Evolutionary conservation across 208 protist species (phyloP).

Genomic region (Wallacemonas sp.): DNA sequence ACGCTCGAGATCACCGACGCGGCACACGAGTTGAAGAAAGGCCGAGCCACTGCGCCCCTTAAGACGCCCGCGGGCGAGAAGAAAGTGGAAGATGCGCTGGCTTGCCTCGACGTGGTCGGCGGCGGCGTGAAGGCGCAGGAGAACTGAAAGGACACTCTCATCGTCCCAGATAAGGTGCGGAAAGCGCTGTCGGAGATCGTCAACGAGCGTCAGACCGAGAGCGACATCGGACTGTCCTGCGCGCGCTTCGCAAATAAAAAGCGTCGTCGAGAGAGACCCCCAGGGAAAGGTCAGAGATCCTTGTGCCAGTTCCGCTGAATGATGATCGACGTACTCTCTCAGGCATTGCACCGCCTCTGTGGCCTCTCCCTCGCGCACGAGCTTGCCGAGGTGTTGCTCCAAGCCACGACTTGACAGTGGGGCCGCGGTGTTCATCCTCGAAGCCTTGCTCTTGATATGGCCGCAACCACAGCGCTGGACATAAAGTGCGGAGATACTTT

Average conservation of each 20-base stretch:
- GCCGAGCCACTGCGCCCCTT: slow-evolving; percentile 51
- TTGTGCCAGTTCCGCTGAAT: too few species aligned
- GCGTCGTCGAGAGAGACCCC: slow-evolving; percentile 41
- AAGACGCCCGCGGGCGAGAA: slow-evolving; percentile 47
- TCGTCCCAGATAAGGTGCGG: slow-evolving; percentile 35
- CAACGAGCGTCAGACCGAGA: slow-evolving; percentile 45
- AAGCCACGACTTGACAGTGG: background rate
- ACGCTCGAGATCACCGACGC: slow-evolving; percentile 16
- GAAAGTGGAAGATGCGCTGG: slow-evolving; percentile 55
- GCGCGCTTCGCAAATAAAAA: slow-evolving; percentile 48
- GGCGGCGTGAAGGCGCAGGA: slow-evolving; percentile 65
- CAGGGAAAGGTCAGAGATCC: slow-evolving; percentile 1
- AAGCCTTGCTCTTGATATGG: too few species aligned
- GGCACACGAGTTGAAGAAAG: slow-evolving; percentile 59
- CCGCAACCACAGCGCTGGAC: too few species aligned
- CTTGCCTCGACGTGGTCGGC: slow-evolving; percentile 41
- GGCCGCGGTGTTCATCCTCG: too few species aligned
- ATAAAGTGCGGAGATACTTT: too few species aligned
- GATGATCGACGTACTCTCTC: background rate
- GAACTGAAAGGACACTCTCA: slow-evolving; percentile 61
- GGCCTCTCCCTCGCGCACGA: background rate
- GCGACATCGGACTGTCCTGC: slow-evolving; percentile 15
- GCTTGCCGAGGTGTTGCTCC: background rate
- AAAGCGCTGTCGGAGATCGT: slow-evolving; percentile 29
- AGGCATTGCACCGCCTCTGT: slow-evolving; percentile 9